Conservation (phyloP, 768 basidiomycete species). For the Antrodiella citrinella region DNA sequence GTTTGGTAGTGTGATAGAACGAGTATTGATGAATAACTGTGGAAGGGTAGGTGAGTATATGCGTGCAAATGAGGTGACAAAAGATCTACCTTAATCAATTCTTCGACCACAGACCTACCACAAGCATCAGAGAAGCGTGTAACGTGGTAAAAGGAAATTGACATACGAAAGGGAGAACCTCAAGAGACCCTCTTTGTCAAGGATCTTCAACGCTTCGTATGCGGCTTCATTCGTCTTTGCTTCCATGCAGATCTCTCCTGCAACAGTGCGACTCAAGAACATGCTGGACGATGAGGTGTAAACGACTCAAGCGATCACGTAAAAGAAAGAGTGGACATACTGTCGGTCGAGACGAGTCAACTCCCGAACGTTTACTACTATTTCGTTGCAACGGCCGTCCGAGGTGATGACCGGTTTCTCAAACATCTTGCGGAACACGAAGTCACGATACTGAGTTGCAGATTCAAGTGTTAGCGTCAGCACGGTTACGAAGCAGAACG, state of each 20-base stretch:
- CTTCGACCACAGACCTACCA: conserved; percentile 46
- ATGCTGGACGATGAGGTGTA: conserved; percentile 57
- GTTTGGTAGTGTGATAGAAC: conserved; percentile 46
- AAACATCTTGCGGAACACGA: conserved; percentile 84
- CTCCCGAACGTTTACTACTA: conserved; percentile 63
- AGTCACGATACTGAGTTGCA: conserved; percentile 59
- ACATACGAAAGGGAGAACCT: conserved; percentile 62
- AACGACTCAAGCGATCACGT: too few species aligned
- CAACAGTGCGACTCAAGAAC: conserved; percentile 79
- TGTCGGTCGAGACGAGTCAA: conserved; percentile 60
- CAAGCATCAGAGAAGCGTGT: neutral
- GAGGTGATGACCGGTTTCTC: conserved; percentile 45
- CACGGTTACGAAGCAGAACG: conserved; percentile 2
- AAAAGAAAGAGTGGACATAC: conserved; percentile 29
- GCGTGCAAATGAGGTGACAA: conserved; percentile 2
- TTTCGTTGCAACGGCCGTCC: conserved; percentile 51
- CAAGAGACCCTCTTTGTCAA: conserved; percentile 57
- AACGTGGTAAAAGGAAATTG: neutral
- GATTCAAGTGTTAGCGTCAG: conserved; percentile 3
- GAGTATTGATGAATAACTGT: conserved; percentile 64
- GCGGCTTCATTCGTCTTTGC: conserved; percentile 62
- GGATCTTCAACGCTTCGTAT: conserved; percentile 57
- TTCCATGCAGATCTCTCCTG: conserved; percentile 78
- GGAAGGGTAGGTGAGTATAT: conserved; percentile 3
- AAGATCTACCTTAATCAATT: conserved; percentile 52